Evolutionary conservation across 768 basidiomycete genomes (phyloP).

Genomic region (Xerocomellus intermedius): DNA sequence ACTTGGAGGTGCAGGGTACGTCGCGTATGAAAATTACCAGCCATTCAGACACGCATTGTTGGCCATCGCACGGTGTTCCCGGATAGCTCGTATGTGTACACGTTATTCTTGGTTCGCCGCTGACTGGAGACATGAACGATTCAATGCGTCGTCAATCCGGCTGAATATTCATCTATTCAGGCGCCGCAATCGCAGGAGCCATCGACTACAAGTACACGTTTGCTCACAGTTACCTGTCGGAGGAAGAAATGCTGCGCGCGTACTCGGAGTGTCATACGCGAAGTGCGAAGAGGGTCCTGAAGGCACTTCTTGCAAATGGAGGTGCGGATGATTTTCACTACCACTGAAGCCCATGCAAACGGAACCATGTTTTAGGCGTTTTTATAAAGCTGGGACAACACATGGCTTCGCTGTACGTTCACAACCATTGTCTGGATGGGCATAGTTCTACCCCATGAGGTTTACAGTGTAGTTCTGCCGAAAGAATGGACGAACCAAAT

Average conservation of each 20-base stretch:
- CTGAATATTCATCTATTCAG: slow-evolving; percentile 32
- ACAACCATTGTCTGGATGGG: slow-evolving; percentile 12
- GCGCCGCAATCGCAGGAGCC: slow-evolving; percentile 59
- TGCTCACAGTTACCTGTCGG: slow-evolving; percentile 47
- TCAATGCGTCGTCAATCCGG: neutral
- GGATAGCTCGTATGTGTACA: slow-evolving; percentile 59
- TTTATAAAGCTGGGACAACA: slow-evolving; percentile 92
- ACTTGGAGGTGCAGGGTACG: slow-evolving; percentile 32
- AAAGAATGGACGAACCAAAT: slow-evolving; percentile 60
- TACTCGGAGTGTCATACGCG: slow-evolving; percentile 80
- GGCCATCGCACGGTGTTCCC: slow-evolving; percentile 74
- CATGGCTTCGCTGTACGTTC: slow-evolving; percentile 64
- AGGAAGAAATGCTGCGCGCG: slow-evolving; percentile 50
- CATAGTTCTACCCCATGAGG: slow-evolving; percentile 9
- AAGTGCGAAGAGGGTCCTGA: slow-evolving; percentile 75
- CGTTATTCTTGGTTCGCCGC: slow-evolving; percentile 23
- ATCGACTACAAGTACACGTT: slow-evolving; percentile 75
- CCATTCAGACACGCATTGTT: slow-evolving; percentile 75
- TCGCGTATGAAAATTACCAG: slow-evolving; percentile 66
- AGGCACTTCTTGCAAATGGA: slow-evolving; percentile 87
- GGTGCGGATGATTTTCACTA: slow-evolving; percentile 42
- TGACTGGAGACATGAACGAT: slow-evolving; percentile 24
- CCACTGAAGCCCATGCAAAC: neutral
- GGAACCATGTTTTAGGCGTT: slow-evolving; percentile 46
- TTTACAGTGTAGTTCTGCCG: slow-evolving; percentile 51